Evolutionary conservation across 164 flowering plant species (phyloP).

Genomic region (Liriodendron chinense): DNA sequence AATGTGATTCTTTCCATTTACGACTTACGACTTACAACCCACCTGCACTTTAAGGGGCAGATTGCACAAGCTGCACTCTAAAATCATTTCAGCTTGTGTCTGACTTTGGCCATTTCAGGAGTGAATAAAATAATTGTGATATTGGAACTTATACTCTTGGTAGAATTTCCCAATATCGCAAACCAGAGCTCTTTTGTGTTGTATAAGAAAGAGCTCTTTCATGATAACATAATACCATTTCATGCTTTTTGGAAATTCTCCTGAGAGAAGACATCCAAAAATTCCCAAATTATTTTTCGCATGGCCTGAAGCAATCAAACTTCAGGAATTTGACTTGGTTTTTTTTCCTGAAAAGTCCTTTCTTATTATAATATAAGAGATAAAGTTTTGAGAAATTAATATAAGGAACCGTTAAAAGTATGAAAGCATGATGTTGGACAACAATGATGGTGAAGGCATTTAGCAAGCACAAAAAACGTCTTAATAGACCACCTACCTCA

Average conservation of each 20-base stretch:
- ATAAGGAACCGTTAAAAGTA: not conserved
- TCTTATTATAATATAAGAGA: no score
- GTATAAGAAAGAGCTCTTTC: not conserved
- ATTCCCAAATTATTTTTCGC: not conserved
- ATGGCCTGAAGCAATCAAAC: not conserved
- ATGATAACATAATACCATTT: no score
- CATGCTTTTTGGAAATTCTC: not conserved
- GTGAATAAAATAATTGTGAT: no score
- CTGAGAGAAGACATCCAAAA: not conserved
- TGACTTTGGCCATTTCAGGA: not conserved
- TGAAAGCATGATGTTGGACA: not conserved
- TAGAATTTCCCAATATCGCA: not conserved
- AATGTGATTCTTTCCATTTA: not conserved
- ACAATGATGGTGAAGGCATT: not conserved
- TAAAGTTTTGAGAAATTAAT: not conserved
- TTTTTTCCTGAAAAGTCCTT: no score
- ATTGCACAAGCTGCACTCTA: not conserved
- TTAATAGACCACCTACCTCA: conserved; percentile 49
- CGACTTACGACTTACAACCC: not conserved
- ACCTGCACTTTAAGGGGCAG: not conserved
- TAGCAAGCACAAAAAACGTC: not conserved
- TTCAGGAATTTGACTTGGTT: not conserved
- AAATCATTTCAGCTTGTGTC: not conserved
- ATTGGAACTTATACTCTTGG: not conserved
- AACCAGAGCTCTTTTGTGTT: no score